Conservation (phyloP, 345 rosid species). For the Populus davidiana region DNA sequence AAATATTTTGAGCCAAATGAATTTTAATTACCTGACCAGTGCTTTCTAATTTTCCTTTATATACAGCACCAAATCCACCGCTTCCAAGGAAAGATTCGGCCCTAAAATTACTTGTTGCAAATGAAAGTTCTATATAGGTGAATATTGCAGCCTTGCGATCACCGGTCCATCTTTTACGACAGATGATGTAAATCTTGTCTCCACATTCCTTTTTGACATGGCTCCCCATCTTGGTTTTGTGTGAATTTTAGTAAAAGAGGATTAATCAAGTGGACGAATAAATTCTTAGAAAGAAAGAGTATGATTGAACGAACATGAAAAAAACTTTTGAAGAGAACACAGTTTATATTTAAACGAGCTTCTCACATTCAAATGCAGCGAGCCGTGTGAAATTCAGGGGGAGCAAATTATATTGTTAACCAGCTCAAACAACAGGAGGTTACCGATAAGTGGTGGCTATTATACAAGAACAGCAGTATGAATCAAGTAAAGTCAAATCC, state of each 20-base stretch:
- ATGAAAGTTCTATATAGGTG: slow-evolving; percentile 57
- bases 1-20: background rate
- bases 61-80: slow-evolving; percentile 84
- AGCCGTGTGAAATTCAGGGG: too few relatives aligned
- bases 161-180: slow-evolving; percentile 3
- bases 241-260: background rate
- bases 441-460: too few relatives aligned
- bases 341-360: too few relatives aligned
- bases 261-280: background rate
- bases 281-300: too few relatives aligned
- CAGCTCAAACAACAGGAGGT: too few relatives aligned
- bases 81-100: slow-evolving; percentile 50
- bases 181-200: slow-evolving; percentile 10
- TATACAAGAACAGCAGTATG: too few relatives aligned
- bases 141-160: slow-evolving; percentile 30
- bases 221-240: background rate
- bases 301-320: too few relatives aligned
- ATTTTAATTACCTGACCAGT: slow-evolving; percentile 50
- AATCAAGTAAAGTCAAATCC: too few relatives aligned
- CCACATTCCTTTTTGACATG: slow-evolving; percentile 12
- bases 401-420: too few relatives aligned
- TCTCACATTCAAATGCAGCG: too few relatives aligned
- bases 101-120: slow-evolving; percentile 52
- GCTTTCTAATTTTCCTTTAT: slow-evolving; percentile 32
- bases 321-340: too few relatives aligned